Percentiles rank a stretch among this genome's conserved stretches.
Conservation (phyloP, 108 stramenopile species). For the Nitzschia sp. region DNA sequence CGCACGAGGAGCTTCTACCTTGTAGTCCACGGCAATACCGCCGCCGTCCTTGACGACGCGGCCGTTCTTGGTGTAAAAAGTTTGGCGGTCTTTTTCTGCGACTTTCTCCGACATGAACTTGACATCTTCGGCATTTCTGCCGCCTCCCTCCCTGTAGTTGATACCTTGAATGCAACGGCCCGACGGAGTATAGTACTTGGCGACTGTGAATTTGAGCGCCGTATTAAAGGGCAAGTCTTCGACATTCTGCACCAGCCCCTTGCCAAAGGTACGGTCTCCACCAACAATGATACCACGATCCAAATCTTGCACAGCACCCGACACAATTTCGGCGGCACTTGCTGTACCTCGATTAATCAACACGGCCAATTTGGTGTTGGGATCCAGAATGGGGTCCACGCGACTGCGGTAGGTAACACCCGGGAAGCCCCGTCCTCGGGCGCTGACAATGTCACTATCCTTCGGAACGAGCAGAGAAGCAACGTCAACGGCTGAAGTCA, state of each 20-base stretch:
- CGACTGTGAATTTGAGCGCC: slow-evolving; percentile 95
- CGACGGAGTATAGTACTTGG: slow-evolving; percentile 97
- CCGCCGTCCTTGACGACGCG: slow-evolving; percentile 89
- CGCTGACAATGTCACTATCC: slow-evolving; percentile 89
- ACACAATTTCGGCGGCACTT: slow-evolving; percentile 94
- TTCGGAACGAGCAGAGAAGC: slow-evolving; percentile 89
- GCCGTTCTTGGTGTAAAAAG: slow-evolving; percentile 76
- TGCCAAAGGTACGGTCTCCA: slow-evolving; percentile 91
- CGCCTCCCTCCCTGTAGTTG: slow-evolving; percentile 81
- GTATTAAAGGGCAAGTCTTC: slow-evolving; percentile 84
- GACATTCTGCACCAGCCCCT: slow-evolving; percentile 98
- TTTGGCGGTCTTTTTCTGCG: slow-evolving; percentile 63
- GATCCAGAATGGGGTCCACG: slow-evolving; percentile 77
- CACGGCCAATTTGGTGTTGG: slow-evolving; percentile 86
- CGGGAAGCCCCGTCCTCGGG: slow-evolving; percentile 90
- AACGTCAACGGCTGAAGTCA: slow-evolving; percentile 93
- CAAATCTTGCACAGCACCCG: slow-evolving; percentile 95
- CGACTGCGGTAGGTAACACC: slow-evolving; percentile 81
- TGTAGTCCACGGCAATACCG: slow-evolving; percentile 91
- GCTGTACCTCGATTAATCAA: slow-evolving; percentile 91
- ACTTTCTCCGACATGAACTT: slow-evolving; percentile 64
- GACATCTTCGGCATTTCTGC: slow-evolving; percentile 32
- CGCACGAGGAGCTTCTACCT: slow-evolving; percentile 80
- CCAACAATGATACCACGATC: slow-evolving; percentile 95
- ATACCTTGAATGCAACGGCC: slow-evolving; percentile 91